phyloP scores from a whole-genome alignment of 2,329 filamentous ascomycete genomes.

The Phyllosticta citribraziliensis region DNA sequence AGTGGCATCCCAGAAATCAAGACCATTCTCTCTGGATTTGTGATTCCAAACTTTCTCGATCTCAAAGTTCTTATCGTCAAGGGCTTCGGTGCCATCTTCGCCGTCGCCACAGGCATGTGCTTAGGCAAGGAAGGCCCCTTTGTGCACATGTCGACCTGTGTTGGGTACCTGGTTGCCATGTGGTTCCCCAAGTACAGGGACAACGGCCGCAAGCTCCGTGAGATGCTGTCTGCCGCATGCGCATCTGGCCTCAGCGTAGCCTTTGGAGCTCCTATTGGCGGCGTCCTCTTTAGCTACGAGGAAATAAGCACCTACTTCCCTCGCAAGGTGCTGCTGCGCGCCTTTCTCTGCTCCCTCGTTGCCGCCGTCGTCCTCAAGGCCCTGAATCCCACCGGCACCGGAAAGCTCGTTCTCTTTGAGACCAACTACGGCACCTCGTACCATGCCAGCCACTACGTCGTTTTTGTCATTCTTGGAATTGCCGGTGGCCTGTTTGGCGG shows the following conservation, averaged over 20 bases:
- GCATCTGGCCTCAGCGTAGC: conserved; percentile 50
- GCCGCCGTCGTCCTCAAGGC: conserved; percentile 47
- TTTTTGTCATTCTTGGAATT: conserved; percentile 48
- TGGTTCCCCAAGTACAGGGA: conserved; percentile 48
- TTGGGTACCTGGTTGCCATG: conserved; percentile 43
- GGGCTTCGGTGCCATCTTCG: conserved; percentile 48
- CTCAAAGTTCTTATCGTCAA: conserved; percentile 48
- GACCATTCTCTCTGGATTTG: conserved; percentile 51
- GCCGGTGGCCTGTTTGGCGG: conserved; percentile 51
- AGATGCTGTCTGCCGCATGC: conserved; percentile 49
- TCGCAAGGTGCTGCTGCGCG: conserved; percentile 48
- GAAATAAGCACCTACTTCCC: conserved; percentile 54
- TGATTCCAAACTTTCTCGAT: conserved; percentile 48
- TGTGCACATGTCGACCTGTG: conserved; percentile 51
- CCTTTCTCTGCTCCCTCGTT: conserved; percentile 48
- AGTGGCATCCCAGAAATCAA: conserved; percentile 54
- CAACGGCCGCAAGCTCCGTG: conserved; percentile 48
- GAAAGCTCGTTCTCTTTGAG: conserved; percentile 52
- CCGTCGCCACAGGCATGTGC: conserved; percentile 50
- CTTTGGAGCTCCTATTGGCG: conserved; percentile 53
- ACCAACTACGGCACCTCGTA: conserved; percentile 51
- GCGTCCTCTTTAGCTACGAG: conserved; percentile 51
- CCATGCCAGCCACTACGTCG: conserved; percentile 43
- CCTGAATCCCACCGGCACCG: conserved; percentile 51
- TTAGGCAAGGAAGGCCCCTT: conserved; percentile 54